These are phyloP conservation scores for Penicillium fimorum DNA, from an alignment of 495 filamentous ascomycete genomes.

Conservation along the genomic window DNA sequence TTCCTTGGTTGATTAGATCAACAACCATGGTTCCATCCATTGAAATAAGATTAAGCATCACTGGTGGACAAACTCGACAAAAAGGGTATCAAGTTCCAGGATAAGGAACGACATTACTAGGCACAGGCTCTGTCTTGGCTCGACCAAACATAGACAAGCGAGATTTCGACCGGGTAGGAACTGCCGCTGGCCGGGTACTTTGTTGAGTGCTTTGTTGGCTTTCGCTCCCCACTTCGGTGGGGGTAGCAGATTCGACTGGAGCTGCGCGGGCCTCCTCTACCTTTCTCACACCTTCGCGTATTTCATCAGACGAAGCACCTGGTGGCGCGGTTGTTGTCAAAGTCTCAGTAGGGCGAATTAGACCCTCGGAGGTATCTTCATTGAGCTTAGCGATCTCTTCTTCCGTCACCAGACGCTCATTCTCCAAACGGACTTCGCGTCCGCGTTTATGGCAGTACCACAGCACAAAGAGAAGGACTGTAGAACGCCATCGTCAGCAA, in stretches of 20 bases:
- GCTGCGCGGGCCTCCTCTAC: conserved; percentile 37
- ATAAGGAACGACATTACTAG: conserved; percentile 38
- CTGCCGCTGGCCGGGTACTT: conserved; percentile 10
- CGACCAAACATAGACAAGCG: conserved; percentile 34
- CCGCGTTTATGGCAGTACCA: conserved; percentile 98
- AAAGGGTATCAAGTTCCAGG: conserved; percentile 38
- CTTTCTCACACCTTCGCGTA: conserved; percentile 42
- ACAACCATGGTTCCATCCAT: conserved; percentile 14
- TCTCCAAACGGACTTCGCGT: conserved; percentile 75
- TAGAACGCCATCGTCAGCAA: not conserved
- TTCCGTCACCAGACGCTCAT: conserved; percentile 58
- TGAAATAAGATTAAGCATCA: not conserved
- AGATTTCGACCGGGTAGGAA: conserved; percentile 36
- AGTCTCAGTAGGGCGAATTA: conserved; percentile 43
- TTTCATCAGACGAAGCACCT: conserved; percentile 42
- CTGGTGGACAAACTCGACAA: not conserved
- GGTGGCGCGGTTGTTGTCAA: conserved; percentile 47
- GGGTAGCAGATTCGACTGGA: conserved; percentile 7
- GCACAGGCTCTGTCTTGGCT: conserved; percentile 26
- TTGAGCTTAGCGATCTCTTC: conserved; percentile 48
- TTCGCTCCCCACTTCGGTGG: conserved; percentile 10
- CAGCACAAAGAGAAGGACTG: conserved; percentile 83
- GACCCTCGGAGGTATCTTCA: conserved; percentile 27
- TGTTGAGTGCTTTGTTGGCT: conserved; percentile 10
- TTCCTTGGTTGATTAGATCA: conserved; percentile 7